Evolutionary conservation across 768 basidiomycete species (phyloP).

Genomic region (Cyclocybe cylindracea): DNA sequence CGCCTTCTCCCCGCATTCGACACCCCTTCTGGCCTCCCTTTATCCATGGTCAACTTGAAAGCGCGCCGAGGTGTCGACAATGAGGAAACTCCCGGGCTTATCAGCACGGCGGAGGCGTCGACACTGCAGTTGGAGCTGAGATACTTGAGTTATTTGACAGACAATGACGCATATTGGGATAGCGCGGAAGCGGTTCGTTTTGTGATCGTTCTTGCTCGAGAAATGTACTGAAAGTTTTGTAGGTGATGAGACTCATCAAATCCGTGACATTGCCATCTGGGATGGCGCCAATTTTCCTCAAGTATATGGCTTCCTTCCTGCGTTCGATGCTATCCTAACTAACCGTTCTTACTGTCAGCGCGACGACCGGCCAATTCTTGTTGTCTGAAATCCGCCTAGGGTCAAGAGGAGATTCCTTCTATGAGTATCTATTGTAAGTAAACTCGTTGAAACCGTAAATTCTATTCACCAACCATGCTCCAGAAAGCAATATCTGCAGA

Average conservation of each 20-base stretch:
- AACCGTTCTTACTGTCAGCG: constrained; percentile 22
- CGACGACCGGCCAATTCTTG: constrained; percentile 47
- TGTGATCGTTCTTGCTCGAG: background rate
- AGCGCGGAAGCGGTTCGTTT: constrained; percentile 67
- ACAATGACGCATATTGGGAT: constrained; percentile 81
- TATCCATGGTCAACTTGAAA: constrained; percentile 74
- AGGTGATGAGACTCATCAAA: constrained; percentile 73
- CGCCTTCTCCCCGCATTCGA: constrained; percentile 83
- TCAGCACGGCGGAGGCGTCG: constrained; percentile 83
- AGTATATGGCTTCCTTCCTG: constrained; percentile 40
- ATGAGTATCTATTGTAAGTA: constrained; percentile 82
- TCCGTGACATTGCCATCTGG: constrained; percentile 60
- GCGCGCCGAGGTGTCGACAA: constrained; percentile 63
- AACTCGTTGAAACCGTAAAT: too few species aligned
- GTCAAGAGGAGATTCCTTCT: constrained; percentile 93
- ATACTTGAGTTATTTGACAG: constrained; percentile 79
- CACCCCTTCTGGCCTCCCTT: constrained; percentile 79
- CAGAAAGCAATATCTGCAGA: constrained; percentile 84
- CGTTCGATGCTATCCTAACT: background rate
- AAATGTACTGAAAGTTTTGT: background rate
- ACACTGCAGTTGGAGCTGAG: constrained; percentile 90
- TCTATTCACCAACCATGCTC: background rate
- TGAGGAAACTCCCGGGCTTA: constrained; percentile 54
- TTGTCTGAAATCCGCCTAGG: constrained; percentile 84
- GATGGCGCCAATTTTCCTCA: constrained; percentile 82